phyloP scores from a whole-genome alignment of 1,284 basidiomycete species.

The Stygiomarasmius scandens region DNA sequence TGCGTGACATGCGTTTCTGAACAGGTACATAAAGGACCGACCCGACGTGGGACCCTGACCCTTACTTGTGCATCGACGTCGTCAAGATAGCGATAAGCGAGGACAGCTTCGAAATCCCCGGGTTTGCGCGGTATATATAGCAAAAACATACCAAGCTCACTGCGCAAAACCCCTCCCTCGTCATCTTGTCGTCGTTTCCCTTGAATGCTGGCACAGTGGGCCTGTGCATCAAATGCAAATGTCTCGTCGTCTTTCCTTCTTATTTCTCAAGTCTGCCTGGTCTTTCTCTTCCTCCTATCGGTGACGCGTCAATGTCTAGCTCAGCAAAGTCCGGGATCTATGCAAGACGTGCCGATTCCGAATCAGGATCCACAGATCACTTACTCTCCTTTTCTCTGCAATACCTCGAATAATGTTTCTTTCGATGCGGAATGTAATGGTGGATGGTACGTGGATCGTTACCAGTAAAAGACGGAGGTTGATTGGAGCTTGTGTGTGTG shows the following conservation, averaged over 20 bases:
- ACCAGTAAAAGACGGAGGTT: constrained; percentile 12
- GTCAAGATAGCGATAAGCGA: neutral
- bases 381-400: constrained; percentile 54
- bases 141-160: neutral
- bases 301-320: constrained; percentile 9
- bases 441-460: constrained; percentile 44
- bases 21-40: neutral
- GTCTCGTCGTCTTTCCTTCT: neutral
- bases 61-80: neutral
- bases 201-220: constrained; percentile 17
- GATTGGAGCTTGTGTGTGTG: constrained; percentile 1
- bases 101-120: neutral
- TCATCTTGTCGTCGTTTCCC: neutral
- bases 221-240: constrained; percentile 2
- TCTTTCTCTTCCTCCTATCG: neutral
- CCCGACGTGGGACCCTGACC: neutral
- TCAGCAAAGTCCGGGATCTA: constrained; percentile 16
- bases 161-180: neutral
- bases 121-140: neutral
- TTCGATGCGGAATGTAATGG: constrained; percentile 37
- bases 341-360: constrained; percentile 40
- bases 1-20: neutral
- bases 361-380: constrained; percentile 44
- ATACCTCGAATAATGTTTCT: constrained; percentile 25
- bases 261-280: neutral